Evolutionary conservation across 257 asterid genomes (phyloP).

Genomic region (Verbena officinalis): DNA sequence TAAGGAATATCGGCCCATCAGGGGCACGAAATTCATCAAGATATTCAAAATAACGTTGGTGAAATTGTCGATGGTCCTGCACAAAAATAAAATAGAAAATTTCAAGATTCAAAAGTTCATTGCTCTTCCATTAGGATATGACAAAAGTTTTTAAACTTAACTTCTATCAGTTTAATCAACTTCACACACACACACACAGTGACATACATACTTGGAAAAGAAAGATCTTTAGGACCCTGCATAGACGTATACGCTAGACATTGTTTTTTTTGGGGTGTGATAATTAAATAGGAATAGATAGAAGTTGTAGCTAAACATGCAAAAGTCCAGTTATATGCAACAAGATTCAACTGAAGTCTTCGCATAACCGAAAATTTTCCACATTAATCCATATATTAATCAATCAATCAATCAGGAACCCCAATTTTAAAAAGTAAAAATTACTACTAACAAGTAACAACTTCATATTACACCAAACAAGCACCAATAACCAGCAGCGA

Average conservation of each 20-base stretch:
- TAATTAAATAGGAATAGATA: no score
- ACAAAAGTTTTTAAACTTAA: neutral
- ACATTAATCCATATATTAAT: neutral
- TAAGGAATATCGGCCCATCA: constrained; percentile 87
- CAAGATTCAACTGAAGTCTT: neutral
- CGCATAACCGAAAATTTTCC: neutral
- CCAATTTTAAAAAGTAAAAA: constrained; percentile 6
- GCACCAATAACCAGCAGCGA: constrained; percentile 9
- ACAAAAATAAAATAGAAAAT: no score
- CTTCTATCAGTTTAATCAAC: no score
- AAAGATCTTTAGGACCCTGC: no score
- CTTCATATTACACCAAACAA: neutral
- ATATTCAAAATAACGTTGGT: constrained; percentile 85
- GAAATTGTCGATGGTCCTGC: constrained; percentile 81
- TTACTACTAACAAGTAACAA: constrained; percentile 10
- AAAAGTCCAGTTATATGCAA: constrained; percentile 3
- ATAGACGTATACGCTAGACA: no score
- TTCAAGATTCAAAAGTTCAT: neutral
- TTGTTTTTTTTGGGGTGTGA: no score
- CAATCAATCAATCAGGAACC: constrained; percentile 21
- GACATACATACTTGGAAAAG: neutral
- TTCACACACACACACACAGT: constrained; percentile 5
- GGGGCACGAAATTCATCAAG: constrained; percentile 75
- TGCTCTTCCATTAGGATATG: neutral
- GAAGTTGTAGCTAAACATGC: no score